A percentile compares a stretch with the other conserved stretches of the same genome.
These are phyloP conservation scores for Rhizopogon roseolus DNA, from an alignment of 768 basidiomycete genomes.

Conservation along the genomic window DNA sequence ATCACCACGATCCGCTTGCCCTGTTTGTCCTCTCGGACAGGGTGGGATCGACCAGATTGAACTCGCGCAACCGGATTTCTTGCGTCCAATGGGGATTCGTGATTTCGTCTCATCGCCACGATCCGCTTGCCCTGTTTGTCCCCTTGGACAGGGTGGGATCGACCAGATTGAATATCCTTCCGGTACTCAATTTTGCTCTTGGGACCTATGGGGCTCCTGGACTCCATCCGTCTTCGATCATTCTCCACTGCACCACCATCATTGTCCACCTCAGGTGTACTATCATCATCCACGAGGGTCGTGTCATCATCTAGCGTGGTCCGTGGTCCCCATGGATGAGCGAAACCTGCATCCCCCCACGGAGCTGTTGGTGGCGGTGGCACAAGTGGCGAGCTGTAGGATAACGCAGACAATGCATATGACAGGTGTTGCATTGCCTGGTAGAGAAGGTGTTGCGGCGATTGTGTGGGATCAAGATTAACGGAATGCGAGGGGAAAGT, in stretches of 20 bases:
- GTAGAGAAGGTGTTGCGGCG: conserved; percentile 31
- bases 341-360: conserved; percentile 6
- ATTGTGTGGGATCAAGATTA: conserved; percentile 27
- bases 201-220: conserved; percentile 10
- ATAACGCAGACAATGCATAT: conserved; percentile 29
- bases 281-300: not conserved
- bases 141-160: conserved; percentile 9
- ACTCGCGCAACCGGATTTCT: not conserved
- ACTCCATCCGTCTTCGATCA: not conserved
- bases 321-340: conserved; percentile 17
- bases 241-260: conserved; percentile 21
- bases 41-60: not conserved
- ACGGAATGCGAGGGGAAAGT: conserved; percentile 22
- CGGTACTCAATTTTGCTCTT: conserved; percentile 10
- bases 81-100: conserved; percentile 15
- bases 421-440: conserved; percentile 39
- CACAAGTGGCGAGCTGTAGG: conserved; percentile 10
- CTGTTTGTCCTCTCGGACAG: conserved; percentile 10
- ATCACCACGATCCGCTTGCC: conserved; percentile 8
- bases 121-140: conserved; percentile 6
- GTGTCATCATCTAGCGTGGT: conserved; percentile 30
- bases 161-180: not conserved
- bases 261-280: not conserved
- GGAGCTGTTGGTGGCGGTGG: not conserved
- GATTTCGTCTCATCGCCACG: conserved; percentile 18